phyloP scores from a whole-genome alignment of 1,139 yeast species.

The Geotrichum phurueaensis region DNA sequence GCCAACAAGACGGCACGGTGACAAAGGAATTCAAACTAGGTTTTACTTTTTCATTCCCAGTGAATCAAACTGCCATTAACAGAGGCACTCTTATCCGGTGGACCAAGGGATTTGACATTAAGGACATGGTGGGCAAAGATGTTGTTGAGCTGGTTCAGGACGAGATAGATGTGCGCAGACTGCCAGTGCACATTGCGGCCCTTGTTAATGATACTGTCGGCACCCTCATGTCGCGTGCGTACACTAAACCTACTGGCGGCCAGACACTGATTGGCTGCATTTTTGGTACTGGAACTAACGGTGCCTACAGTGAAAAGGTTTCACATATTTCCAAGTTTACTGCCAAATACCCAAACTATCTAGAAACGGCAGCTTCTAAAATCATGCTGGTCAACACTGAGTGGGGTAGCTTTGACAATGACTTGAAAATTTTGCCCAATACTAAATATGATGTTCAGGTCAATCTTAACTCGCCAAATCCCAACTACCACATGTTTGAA shows the following conservation, averaged over 20 bases:
- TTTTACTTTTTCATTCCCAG: slow-evolving; percentile 90
- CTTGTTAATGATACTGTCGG: slow-evolving; percentile 95
- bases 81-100: slow-evolving; percentile 80
- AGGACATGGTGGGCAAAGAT: slow-evolving; percentile 78
- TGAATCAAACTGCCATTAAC: slow-evolving; percentile 71
- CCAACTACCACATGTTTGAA: slow-evolving; percentile 84
- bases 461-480: slow-evolving; percentile 71
- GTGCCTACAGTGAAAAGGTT: slow-evolving; percentile 77
- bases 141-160: slow-evolving; percentile 66
- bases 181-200: slow-evolving; percentile 76
- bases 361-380: slow-evolving; percentile 35
- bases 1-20: slow-evolving; percentile 6
- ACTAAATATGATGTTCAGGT: slow-evolving; percentile 68
- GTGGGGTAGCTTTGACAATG: slow-evolving; percentile 95
- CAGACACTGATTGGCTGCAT: slow-evolving; percentile 80
- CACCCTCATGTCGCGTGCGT: slow-evolving; percentile 80
- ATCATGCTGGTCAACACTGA: slow-evolving; percentile 92
- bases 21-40: slow-evolving; percentile 57
- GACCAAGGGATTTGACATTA: slow-evolving; percentile 89
- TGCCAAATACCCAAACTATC: slow-evolving; percentile 40
- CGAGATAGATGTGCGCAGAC: slow-evolving; percentile 51
- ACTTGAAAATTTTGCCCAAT: slow-evolving; percentile 60
- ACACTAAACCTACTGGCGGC: slow-evolving; percentile 58
- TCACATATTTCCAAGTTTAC: slow-evolving; percentile 63
- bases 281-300: slow-evolving; percentile 95